Percentiles rank a stretch among this genome's conserved stretches.
phyloP scores from a whole-genome alignment of 768 basidiomycete species.

The Cystofilobasidium capitatum region DNA sequence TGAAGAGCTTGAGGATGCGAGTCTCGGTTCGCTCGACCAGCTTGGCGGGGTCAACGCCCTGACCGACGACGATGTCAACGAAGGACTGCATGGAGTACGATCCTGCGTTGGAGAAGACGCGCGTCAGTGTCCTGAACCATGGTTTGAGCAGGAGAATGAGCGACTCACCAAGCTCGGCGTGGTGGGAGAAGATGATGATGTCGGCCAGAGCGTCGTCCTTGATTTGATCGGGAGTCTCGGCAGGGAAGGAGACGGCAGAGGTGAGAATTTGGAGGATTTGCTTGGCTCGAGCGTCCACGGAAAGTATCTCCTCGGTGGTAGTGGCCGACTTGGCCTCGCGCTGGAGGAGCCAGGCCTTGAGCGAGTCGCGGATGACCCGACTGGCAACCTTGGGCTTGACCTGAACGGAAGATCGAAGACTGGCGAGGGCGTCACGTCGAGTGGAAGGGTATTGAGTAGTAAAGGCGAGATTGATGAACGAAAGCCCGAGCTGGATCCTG shows the following conservation, averaged over 20 bases:
- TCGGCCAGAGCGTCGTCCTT: constrained; percentile 45
- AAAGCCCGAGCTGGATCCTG: constrained; percentile 56
- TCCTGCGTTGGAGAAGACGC: not conserved
- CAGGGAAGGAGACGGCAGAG: constrained; percentile 45
- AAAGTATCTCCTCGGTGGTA: constrained; percentile 18
- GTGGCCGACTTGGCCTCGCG: constrained; percentile 30
- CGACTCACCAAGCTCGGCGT: constrained; percentile 43
- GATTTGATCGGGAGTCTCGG: constrained; percentile 39
- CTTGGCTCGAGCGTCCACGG: constrained; percentile 38
- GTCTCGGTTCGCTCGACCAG: constrained; percentile 24
- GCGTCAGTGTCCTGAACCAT: not conserved
- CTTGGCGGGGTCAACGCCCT: constrained; percentile 18
- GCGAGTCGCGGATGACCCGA: constrained; percentile 52
- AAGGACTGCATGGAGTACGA: constrained; percentile 3
- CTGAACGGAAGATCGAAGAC: constrained; percentile 43
- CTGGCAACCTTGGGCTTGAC: constrained; percentile 48
- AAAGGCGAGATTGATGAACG: constrained; percentile 60
- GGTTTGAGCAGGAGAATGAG: not conserved
- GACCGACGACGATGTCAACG: constrained; percentile 18
- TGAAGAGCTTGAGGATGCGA: constrained; percentile 19
- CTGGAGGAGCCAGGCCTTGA: constrained; percentile 40
- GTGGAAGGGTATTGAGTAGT: constrained; percentile 51
- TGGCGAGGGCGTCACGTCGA: constrained; percentile 46
- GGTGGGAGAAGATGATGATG: constrained; percentile 62
- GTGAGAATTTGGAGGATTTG: constrained; percentile 50